Evolutionary conservation across 768 basidiomycete genomes (phyloP), one percentile per base, ranked within the genome.

Genomic region (Mycena pura): DNA sequence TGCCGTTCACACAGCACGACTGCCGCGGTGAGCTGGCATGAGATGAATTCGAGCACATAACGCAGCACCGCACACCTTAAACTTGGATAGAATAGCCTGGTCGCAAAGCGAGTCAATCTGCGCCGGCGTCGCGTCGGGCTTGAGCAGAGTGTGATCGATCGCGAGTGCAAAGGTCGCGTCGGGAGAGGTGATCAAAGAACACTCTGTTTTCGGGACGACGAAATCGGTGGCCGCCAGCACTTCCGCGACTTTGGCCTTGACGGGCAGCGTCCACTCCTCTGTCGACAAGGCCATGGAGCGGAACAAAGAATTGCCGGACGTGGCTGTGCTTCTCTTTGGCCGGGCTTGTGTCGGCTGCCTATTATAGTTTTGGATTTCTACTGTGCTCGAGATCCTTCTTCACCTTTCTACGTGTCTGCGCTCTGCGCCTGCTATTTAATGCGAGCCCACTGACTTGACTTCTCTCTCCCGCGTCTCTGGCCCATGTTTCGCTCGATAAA

Each of bases 1-100:
- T 63, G 13, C 82, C 81, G 55, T 84, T 84, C 0, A 85, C 79
- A 55, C 84, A 85, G 66, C 83, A 84, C 0, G 82, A 81, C 84
- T 85, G 59, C 14, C 22, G 29, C 15, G 22, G 11, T 17, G 32
- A 41, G 45, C 39, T 14, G 39, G 19, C 21, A 9, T 25, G 57
- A 38, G 21, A 17, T 21, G 29, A 24, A 10, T 21, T 53, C 15
- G 46, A 11, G 45, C 52, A 11, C 24, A 27, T 15, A 60, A 25
- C 31, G 21, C 19, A 58, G n/a, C n/a, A n/a, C n/a, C 38, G 17
- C 55, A 49, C 49, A 82, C 83, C 72, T 82, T 84, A 74, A 84
- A 84, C 13, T 76, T 78, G 68, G 78, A 78, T 43, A 74, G 70
- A 21, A 82, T 73, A 0, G 82, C 83, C 62, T 84, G 78, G 44